Percentiles rank a stretch among this genome's conserved stretches.
Evolutionary conservation across 2,329 filamentous ascomycete species (phyloP).

Genomic region (Neofusicoccum umdonicola): DNA sequence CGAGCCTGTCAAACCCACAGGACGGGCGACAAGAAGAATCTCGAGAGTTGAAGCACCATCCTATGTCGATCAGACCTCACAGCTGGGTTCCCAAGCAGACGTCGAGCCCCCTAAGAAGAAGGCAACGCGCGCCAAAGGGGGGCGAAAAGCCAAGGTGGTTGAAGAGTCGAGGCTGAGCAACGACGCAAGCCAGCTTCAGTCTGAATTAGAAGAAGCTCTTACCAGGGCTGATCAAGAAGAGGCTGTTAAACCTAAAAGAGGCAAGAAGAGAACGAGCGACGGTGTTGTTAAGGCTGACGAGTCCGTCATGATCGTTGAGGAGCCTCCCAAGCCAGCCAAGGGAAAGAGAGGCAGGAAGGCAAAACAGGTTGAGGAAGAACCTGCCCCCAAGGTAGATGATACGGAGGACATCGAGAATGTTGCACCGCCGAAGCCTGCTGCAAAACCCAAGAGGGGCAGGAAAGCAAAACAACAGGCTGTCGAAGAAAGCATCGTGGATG

Average conservation of each 20-base stretch:
- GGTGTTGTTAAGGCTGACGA: constrained; percentile 29
- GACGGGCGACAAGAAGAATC: neutral
- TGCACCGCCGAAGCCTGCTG: constrained; percentile 18
- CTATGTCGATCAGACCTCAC: neutral
- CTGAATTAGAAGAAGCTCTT: constrained; percentile 23
- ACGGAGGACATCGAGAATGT: neutral
- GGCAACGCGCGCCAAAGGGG: neutral
- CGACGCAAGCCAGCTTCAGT: constrained; percentile 28
- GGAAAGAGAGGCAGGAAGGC: constrained; percentile 18
- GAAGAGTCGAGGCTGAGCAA: constrained; percentile 9
- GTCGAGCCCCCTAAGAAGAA: neutral
- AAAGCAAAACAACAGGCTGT: constrained; percentile 20
- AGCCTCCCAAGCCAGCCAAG: constrained; percentile 15
- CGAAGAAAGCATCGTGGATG: constrained; percentile 18
- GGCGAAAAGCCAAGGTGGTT: neutral
- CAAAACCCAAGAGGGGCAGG: constrained; percentile 21
- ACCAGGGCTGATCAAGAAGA: constrained; percentile 13
- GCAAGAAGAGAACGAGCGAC: constrained; percentile 40
- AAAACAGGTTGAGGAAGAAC: constrained; percentile 19
- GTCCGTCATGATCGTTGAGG: constrained; percentile 22
- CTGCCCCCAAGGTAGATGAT: neutral
- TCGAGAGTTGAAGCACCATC: neutral
- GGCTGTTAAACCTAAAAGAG: constrained; percentile 25
- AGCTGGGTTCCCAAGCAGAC: neutral
- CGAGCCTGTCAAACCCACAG: neutral